Percentiles rank a stretch among this genome's conserved stretches.
Conservation (phyloP, 495 filamentous ascomycete genomes). For the Hypoxylon perforatum region DNA sequence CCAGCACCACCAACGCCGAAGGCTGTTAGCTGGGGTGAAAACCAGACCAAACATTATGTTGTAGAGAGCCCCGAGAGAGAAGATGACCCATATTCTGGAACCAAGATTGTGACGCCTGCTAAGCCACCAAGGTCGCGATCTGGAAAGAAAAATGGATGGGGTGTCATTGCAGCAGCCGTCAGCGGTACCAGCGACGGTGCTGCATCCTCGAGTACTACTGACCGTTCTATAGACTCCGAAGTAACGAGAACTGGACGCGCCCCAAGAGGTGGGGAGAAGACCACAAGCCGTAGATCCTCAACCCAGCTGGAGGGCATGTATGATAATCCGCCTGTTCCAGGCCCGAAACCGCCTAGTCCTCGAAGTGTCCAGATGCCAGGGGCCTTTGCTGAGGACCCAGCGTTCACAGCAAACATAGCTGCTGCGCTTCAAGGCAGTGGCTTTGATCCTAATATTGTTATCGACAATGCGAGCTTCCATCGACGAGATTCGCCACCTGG, state of each 20-base stretch:
- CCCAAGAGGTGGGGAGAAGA: conserved; percentile 34
- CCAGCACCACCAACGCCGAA: conserved; percentile 52
- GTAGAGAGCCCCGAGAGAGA: conserved; percentile 63
- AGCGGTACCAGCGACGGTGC: conserved; percentile 46
- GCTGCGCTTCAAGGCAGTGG: conserved; percentile 74
- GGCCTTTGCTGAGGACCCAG: conserved; percentile 67
- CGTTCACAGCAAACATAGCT: conserved; percentile 76
- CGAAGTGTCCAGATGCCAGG: conserved; percentile 57
- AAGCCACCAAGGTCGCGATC: conserved; percentile 42
- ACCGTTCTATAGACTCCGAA: conserved; percentile 23
- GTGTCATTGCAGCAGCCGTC: conserved; percentile 53
- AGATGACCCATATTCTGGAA: conserved; percentile 42
- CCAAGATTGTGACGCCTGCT: conserved; percentile 37
- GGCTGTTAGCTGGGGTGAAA: conserved; percentile 69
- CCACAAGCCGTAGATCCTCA: conserved; percentile 30
- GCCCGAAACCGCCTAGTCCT: conserved; percentile 52
- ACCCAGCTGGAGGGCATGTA: conserved; percentile 35
- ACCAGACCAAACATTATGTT: conserved; percentile 70
- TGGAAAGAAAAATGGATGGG: conserved; percentile 53
- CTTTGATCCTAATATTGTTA: conserved; percentile 77
- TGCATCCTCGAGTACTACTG: conserved; percentile 36
- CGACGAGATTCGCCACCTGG: conserved; percentile 72
- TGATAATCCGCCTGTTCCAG: conserved; percentile 49
- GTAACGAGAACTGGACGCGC: conserved; percentile 23
- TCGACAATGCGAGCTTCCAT: conserved; percentile 71